Evolutionary conservation across 1,284 basidiomycete genomes (phyloP), one percentile per base, ranked within the genome.

Genomic region (Golubevia sp.): DNA sequence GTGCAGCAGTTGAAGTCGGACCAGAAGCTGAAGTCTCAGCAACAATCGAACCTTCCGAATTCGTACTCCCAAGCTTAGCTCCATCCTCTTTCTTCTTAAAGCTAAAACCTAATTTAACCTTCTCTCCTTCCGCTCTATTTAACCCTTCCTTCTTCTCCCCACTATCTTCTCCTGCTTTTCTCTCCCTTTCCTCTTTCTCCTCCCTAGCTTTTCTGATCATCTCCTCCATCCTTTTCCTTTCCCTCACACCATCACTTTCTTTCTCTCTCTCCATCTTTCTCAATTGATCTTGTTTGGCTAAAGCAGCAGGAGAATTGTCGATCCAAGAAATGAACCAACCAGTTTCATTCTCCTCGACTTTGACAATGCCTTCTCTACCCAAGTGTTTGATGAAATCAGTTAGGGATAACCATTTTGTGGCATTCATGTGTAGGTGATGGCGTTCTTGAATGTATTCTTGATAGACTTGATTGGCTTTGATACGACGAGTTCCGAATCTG

Each of bases 371-470:
- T 5, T 88, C 87, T 53, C 94, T 88, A 2, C 97, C 95, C 27
- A 99, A 88, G 76, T 95, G 90, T 84, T 96, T 94, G 76, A 90
- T 87, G 76, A 99, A 99, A 78, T 97, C 96, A 11, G 92, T 92
- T 65, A 99, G 88, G 8, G 96, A 97, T 24, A 97, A 92, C 95
- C 97, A 99, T 66, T 93, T 90, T 8, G 97, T 99, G 3, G 95
- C 87, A 85, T 99, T 99, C 97, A 99, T 99, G 86, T 99, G 97
- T 24, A 95, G 87, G 84, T 99, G 97, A 58, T 88, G 85, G 85
- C 96, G 95, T 85, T 98, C 96, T 65, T 92, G 89, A 73, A 99
- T 99, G 85, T 93, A 95, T 84, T 99, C 97, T 85, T 99, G 95
- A 82, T 99, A 99, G 18, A 99, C 96, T 57, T 90, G 90, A 83